A percentile compares a stretch with the other conserved stretches of the same genome.
phyloP scores from a whole-genome alignment of 2,329 filamentous ascomycete genomes.

The Clarireedia monteithiana region DNA sequence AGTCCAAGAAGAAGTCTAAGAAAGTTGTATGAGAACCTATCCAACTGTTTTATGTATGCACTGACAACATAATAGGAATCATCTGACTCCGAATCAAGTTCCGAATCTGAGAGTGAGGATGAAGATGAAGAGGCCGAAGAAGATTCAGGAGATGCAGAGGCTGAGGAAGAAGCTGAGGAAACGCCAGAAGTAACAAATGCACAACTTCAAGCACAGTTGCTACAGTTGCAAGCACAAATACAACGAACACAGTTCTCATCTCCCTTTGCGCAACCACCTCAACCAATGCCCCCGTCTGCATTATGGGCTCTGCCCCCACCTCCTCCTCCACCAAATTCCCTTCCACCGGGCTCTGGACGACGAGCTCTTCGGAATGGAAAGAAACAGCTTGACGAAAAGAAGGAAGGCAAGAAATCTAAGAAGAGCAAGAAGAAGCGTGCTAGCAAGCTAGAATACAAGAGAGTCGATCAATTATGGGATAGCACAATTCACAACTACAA shows the following conservation, averaged over 20 bases:
- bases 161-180: constrained; percentile 10
- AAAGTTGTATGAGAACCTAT: constrained; percentile 25
- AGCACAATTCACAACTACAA: constrained; percentile 56
- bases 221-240: constrained; percentile 19
- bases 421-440: constrained; percentile 33
- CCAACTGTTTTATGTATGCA: background rate
- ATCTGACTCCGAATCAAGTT: constrained; percentile 27
- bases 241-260: constrained; percentile 12
- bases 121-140: constrained; percentile 11
- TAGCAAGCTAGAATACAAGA: constrained; percentile 58
- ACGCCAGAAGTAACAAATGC: constrained; percentile 10
- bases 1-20: constrained; percentile 33
- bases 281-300: background rate
- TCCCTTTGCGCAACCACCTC: constrained; percentile 11
- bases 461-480: constrained; percentile 57
- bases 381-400: constrained; percentile 22
- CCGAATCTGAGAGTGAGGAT: constrained; percentile 24
- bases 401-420: constrained; percentile 36
- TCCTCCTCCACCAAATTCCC: constrained; percentile 5
- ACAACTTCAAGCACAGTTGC: constrained; percentile 19
- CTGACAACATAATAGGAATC: constrained; percentile 19
- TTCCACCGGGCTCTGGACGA: constrained; percentile 15
- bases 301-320: constrained; percentile 5
- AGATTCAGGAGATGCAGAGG: constrained; percentile 5
- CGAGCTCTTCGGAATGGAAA: constrained; percentile 20